These are phyloP conservation scores for Saccharata proteae DNA, from an alignment of 2,329 filamentous ascomycete genomes.

Conservation along the genomic window DNA sequence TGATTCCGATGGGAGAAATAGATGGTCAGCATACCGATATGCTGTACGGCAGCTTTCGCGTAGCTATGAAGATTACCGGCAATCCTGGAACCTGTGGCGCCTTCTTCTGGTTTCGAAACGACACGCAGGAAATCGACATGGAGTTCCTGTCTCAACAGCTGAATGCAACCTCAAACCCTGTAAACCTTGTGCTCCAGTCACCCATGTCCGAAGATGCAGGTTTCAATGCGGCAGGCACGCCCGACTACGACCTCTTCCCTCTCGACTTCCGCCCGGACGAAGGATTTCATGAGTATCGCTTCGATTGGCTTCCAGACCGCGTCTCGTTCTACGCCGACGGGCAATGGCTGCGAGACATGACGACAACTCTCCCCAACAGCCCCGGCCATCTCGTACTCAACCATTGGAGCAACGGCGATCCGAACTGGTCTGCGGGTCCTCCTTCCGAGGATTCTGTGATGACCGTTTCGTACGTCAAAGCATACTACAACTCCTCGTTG, in stretches of 20 bases:
- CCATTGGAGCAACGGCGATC: constrained; percentile 69
- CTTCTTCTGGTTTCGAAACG: constrained; percentile 74
- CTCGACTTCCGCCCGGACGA: constrained; percentile 55
- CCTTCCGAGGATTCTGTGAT: constrained; percentile 50
- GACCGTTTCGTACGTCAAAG: constrained; percentile 58
- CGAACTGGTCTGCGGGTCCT: constrained; percentile 59
- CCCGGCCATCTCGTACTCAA: constrained; percentile 58
- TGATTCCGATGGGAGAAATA: constrained; percentile 53
- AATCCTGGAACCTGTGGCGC: constrained; percentile 59
- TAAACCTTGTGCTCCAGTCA: constrained; percentile 69
- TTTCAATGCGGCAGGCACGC: constrained; percentile 50
- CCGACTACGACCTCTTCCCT: constrained; percentile 44
- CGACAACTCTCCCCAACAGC: constrained; percentile 42
- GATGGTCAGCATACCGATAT: constrained; percentile 50
- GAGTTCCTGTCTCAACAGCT: constrained; percentile 63
- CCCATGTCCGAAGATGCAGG: constrained; percentile 44
- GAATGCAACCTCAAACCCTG: constrained; percentile 42
- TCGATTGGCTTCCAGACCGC: constrained; percentile 54
- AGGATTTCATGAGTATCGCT: constrained; percentile 65
- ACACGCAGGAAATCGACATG: constrained; percentile 71
- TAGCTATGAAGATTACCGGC: constrained; percentile 51
- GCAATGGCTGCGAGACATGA: constrained; percentile 43
- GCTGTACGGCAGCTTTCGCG: constrained; percentile 58
- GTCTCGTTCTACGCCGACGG: constrained; percentile 62
- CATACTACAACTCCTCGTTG: constrained; percentile 64